Evolutionary conservation across 495 filamentous ascomycete genomes (phyloP), one percentile per base, ranked within the genome.

Genomic region (Podospora comata): DNA sequence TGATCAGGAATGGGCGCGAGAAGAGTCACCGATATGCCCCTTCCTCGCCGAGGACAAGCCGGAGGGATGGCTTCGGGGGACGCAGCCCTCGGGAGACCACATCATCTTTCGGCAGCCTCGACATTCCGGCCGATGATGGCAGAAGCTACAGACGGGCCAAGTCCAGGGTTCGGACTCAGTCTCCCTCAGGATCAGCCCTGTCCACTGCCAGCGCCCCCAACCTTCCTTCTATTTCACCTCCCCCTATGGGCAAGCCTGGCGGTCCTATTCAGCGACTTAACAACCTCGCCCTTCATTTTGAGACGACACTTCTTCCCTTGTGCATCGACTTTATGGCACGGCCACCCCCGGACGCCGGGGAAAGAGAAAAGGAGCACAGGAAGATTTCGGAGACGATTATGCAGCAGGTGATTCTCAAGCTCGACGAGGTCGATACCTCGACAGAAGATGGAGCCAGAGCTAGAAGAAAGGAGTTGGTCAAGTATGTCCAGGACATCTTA

Each of bases 361-460:
- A 89, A 79, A 82, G 87, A 55, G 87, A 87, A 20, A 90, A 91
- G 55, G 90, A 94, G 70, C 89, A 97, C 68, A 89, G 90, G 77
- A 91, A 87, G 75, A 74, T 97, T 44, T 89, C 85, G 30, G 95
- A 97, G 82, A 92, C 88, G 4, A 90, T 97, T 65, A 80, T 98
- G 82, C 84, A 87, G 62, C 91, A 97, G 75, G 85, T 94, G 6
- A 70, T 97, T 67, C 71, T 99, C 72, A 97, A 96, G 79, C 82
- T 94, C 28, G 94, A 97, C 80, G 89, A 84, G 16, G 89, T 97
- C 28, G 92, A 94, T 65, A 89, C 87, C 3, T 86, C 89, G 20
- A 88, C 86, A 5, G 85, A 94, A 71, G 82, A 78, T 20, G 86
- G 85, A 9, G 85, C 87, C 53, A 85, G 94, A 58, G 81, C 80